phyloP scores from a whole-genome alignment of 2,329 filamentous ascomycete species.

The Coleophoma crateriformis region DNA sequence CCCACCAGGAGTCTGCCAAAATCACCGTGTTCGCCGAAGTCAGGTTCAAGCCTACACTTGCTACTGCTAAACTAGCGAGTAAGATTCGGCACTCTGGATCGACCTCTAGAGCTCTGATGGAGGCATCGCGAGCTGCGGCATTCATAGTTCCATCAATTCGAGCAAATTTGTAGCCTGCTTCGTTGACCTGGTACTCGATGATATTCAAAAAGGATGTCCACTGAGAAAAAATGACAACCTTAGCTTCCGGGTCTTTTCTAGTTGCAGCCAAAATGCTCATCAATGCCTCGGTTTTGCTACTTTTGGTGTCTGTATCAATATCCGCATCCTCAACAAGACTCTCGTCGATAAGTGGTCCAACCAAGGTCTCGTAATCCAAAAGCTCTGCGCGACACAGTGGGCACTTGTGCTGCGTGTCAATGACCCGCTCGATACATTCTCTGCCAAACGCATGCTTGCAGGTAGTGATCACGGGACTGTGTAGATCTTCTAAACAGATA shows the following conservation, averaged over 20 bases:
- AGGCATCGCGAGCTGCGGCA: constrained; percentile 62
- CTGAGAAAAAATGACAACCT: constrained; percentile 71
- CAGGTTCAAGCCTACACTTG: constrained; percentile 80
- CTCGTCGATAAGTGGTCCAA: constrained; percentile 58
- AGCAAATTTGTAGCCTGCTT: constrained; percentile 55
- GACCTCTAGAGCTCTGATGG: constrained; percentile 61
- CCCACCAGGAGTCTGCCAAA: constrained; percentile 84
- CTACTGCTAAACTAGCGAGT: constrained; percentile 77
- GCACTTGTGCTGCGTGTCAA: constrained; percentile 72
- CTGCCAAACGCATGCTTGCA: constrained; percentile 79
- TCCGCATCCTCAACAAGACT: constrained; percentile 38
- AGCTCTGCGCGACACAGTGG: constrained; percentile 76
- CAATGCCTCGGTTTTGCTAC: constrained; percentile 78
- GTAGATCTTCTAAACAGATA: constrained; percentile 70
- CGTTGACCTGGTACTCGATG: constrained; percentile 61
- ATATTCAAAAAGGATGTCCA: constrained; percentile 73
- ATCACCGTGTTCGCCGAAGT: constrained; percentile 83
- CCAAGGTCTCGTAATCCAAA: constrained; percentile 53
- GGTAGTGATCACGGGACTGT: constrained; percentile 72
- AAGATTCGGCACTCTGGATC: constrained; percentile 67
- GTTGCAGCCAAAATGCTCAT: constrained; percentile 70
- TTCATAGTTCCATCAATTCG: constrained; percentile 81
- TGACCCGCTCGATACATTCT: constrained; percentile 67
- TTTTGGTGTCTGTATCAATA: constrained; percentile 60
- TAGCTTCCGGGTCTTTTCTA: constrained; percentile 55